phyloP scores from a whole-genome alignment of 768 basidiomycete genomes.

The Boletus rubescentipes region DNA sequence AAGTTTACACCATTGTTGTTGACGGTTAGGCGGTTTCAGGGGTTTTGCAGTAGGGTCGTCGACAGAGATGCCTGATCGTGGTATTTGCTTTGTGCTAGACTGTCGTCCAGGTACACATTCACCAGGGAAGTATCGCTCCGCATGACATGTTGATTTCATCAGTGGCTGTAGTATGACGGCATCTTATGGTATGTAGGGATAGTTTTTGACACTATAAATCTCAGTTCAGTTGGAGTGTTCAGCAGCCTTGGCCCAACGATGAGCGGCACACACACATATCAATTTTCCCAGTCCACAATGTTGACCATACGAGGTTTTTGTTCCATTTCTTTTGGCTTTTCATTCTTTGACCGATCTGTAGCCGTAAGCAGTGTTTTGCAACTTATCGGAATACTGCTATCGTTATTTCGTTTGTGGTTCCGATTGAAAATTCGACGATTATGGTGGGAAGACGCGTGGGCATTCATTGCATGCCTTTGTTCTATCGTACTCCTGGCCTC shows the following conservation, averaged over 20 bases:
- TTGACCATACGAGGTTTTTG: slow-evolving; percentile 10
- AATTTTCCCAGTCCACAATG: slow-evolving; percentile 12
- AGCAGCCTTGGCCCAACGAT: not conserved
- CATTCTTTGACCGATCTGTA: too few relatives aligned
- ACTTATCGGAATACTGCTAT: slow-evolving; percentile 14
- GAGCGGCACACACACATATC: slow-evolving; percentile 5
- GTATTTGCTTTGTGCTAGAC: too few relatives aligned
- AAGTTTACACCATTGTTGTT: too few relatives aligned
- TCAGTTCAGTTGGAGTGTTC: not conserved
- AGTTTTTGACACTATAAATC: slow-evolving; percentile 7
- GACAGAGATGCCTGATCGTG: not conserved
- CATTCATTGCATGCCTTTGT: slow-evolving; percentile 8
- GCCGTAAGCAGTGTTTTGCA: too few relatives aligned
- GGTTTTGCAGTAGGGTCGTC: too few relatives aligned
- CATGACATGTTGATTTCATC: too few relatives aligned
- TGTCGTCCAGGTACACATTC: too few relatives aligned
- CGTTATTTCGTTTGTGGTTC: slow-evolving; percentile 20
- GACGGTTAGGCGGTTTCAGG: too few relatives aligned
- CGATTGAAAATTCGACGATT: slow-evolving; percentile 21
- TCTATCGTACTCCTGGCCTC: slow-evolving; percentile 3
- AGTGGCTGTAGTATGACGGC: not conserved
- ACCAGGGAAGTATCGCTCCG: too few relatives aligned
- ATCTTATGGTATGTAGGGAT: not conserved
- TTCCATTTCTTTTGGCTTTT: not conserved
- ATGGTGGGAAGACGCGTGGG: slow-evolving; percentile 27